Evolutionary conservation across 2,329 filamentous ascomycete species (phyloP), one percentile per base, ranked within the genome.

Genomic region (Colletotrichum cuscutae): DNA sequence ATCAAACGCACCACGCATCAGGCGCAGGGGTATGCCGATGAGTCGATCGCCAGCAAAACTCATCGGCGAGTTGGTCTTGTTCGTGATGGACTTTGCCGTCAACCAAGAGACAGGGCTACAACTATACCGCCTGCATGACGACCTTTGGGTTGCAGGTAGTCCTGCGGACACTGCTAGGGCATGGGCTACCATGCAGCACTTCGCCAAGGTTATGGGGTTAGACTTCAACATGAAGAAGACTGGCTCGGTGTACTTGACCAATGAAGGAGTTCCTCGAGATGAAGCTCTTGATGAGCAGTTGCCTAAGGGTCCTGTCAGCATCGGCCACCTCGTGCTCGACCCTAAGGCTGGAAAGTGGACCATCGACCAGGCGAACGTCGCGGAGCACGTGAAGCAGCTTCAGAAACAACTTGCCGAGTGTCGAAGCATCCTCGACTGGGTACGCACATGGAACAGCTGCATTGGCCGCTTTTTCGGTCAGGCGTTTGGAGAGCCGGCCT

Each of bases 71-170:
- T 81, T 84, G 0, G 81, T 91, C 0, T 81, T 93, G 0, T 93
- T 93, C 76, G 90, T 89, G 72, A 86, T 93, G 75, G 91, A 93
- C 77, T 90, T 90, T 76, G 85, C 90, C 0, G 86, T 93, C 68
- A 93, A 92, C 69, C 86, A 89, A 71, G 80, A 82, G 1, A 90
- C 90, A 0, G 90, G 90, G 0, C 81, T 82, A 1, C 82, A 85
- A n/a, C 79, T 93, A 12, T 91, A 91, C 78, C 88, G 91, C 13
- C 83, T 92, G 49, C 87, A 92, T 64, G 86, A 88, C 70, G 86
- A 88, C 64, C 75, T 87, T 13, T 88, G 86, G 85, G 59, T 69
- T 5, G 54, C 46, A n/a, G 84, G 84, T 3, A 79, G 85, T 22
- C 84, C 84, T 5, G 76, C 80, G 2, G 77, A 79, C 4, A 84